Conservation (phyloP, 2,329 filamentous ascomycete genomes). For the Huntiella omanensis region DNA sequence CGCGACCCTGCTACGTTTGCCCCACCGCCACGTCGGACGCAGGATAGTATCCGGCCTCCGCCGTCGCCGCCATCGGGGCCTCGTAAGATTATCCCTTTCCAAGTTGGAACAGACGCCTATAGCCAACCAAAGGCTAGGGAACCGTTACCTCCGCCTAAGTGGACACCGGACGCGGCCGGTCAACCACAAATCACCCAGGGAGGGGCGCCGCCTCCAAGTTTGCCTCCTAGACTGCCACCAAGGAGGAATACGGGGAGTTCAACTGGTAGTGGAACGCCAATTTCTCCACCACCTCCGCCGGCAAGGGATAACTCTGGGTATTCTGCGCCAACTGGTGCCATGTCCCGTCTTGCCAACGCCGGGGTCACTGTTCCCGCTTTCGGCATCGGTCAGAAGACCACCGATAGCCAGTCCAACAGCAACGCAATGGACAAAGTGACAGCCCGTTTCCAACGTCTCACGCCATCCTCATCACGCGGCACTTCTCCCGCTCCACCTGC, state of each 20-base stretch:
- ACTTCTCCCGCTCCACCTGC: slow-evolving; percentile 13
- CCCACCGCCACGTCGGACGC: slow-evolving; percentile 51
- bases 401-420: slow-evolving; percentile 12
- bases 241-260: slow-evolving; percentile 21
- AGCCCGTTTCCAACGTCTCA: slow-evolving; percentile 10
- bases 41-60: slow-evolving; percentile 18
- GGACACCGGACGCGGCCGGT: slow-evolving; percentile 50
- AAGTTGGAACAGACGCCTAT: slow-evolving; percentile 13
- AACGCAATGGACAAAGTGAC: slow-evolving; percentile 13
- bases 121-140: slow-evolving; percentile 13
- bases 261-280: slow-evolving; percentile 15
- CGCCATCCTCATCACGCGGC: slow-evolving; percentile 1
- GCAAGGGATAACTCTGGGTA: slow-evolving; percentile 22
- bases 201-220: slow-evolving; percentile 34
- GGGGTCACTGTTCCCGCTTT: slow-evolving; percentile 64
- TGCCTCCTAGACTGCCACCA: slow-evolving; percentile 50
- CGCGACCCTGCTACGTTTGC: slow-evolving; percentile 63
- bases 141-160: slow-evolving; percentile 34
- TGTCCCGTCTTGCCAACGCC: slow-evolving; percentile 45
- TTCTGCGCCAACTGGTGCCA: slow-evolving; percentile 30
- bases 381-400: slow-evolving; percentile 33
- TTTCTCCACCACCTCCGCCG: slow-evolving; percentile 13
- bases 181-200: slow-evolving; percentile 14
- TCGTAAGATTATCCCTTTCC: slow-evolving; percentile 3
- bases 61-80: slow-evolving; percentile 14